phyloP scores from a whole-genome alignment of 2,329 filamentous ascomycete species.

The Aspergillus pseudonomiae region DNA sequence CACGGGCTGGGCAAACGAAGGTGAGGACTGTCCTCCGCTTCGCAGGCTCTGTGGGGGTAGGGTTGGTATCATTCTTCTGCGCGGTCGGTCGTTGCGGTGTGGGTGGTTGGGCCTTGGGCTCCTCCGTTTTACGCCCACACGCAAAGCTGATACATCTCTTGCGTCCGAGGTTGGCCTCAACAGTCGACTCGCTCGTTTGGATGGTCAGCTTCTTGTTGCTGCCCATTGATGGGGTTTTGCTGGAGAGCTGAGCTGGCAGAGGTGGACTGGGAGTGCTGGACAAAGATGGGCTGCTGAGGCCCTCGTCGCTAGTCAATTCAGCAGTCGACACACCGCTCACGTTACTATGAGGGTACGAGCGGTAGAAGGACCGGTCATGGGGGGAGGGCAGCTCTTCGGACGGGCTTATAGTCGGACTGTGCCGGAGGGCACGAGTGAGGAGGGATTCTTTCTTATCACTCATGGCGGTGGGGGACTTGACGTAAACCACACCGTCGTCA shows the following conservation, averaged over 20 bases:
- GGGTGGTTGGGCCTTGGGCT: constrained; percentile 37
- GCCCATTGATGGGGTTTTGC: constrained; percentile 21
- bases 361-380: constrained; percentile 62
- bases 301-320: constrained; percentile 93
- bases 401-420: constrained; percentile 58
- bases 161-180: constrained; percentile 68
- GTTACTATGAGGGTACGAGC: constrained; percentile 65
- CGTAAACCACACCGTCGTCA: constrained; percentile 42
- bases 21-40: constrained; percentile 51
- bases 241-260: constrained; percentile 52
- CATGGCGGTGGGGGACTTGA: constrained; percentile 52
- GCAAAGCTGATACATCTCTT: constrained; percentile 94
- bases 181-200: constrained; percentile 55
- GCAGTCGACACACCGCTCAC: constrained; percentile 80
- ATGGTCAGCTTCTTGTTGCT: constrained; percentile 30
- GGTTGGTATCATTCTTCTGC: constrained; percentile 22
- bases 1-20: constrained; percentile 50
- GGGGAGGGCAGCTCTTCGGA: constrained; percentile 34
- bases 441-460: constrained; percentile 73
- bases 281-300: constrained; percentile 84
- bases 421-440: constrained; percentile 80
- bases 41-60: constrained; percentile 30
- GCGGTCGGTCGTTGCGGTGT: constrained; percentile 27
- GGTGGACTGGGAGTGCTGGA: constrained; percentile 88
- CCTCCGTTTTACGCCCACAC: constrained; percentile 68